Percentiles rank a stretch among this genome's conserved stretches.
Conservation (phyloP, 495 filamentous ascomycete species). For the Penicillium mononematosum region DNA sequence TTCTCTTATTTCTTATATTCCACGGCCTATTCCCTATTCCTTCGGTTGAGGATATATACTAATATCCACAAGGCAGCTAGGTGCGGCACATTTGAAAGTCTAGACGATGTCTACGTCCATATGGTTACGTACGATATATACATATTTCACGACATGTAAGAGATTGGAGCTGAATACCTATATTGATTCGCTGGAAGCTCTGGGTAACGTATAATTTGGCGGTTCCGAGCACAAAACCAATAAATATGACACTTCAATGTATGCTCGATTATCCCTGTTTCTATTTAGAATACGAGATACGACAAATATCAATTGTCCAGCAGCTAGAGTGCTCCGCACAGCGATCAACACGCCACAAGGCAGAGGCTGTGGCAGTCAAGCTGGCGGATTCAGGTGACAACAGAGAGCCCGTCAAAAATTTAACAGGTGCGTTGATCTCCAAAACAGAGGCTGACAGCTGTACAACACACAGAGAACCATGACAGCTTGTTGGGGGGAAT, state of each 20-base stretch:
- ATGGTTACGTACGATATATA: too few species aligned
- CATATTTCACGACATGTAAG: too few species aligned
- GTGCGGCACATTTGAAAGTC: too few species aligned
- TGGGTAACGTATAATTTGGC: not conserved
- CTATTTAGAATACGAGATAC: slow-evolving; percentile 3
- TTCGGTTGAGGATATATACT: too few species aligned
- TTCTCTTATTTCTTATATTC: too few species aligned
- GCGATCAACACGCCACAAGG: slow-evolving; percentile 5
- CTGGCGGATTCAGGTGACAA: not conserved
- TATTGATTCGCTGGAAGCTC: too few species aligned
- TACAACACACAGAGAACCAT: not conserved
- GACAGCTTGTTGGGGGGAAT: not conserved
- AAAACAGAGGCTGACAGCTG: slow-evolving; percentile 2
- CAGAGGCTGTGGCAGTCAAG: not conserved
- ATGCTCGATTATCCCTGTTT: slow-evolving; percentile 1
- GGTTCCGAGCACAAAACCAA: not conserved
- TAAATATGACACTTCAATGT: not conserved
- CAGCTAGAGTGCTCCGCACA: not conserved
- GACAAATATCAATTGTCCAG: not conserved
- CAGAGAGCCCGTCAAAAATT: not conserved
- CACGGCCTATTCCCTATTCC: too few species aligned
- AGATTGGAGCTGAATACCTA: too few species aligned
- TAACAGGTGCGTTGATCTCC: not conserved
- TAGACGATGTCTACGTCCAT: too few species aligned
- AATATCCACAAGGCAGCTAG: too few species aligned